Evolutionary conservation across 441 rosid species (phyloP).

Genomic region (Gossypium trilobum): DNA sequence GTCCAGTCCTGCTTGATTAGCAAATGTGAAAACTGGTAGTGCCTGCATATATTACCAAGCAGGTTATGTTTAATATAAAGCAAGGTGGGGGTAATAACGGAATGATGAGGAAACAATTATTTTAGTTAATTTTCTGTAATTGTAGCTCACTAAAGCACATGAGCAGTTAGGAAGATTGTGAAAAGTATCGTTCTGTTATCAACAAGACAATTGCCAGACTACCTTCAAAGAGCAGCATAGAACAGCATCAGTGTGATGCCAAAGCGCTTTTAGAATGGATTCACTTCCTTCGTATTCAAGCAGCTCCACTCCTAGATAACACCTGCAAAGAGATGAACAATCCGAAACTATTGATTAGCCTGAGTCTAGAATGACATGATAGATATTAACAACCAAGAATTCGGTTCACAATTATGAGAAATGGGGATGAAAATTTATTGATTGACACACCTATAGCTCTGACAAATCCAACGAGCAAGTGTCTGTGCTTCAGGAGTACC

Average conservation of each 20-base stretch:
- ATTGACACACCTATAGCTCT: conserved; percentile 35
- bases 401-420: not conserved
- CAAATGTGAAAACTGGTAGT: conserved; percentile 51
- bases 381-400: not conserved
- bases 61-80: not conserved
- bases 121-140: not conserved
- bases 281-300: conserved; percentile 48
- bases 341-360: not conserved
- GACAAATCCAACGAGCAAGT: conserved; percentile 55
- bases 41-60: conserved; percentile 31
- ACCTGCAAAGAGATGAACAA: conserved; percentile 24
- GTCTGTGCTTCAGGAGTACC: conserved; percentile 59
- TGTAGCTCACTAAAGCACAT: not conserved
- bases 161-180: not conserved
- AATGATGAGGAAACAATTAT: not conserved
- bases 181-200: no score
- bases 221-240: conserved; percentile 62
- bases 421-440: not conserved
- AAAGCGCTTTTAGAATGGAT: conserved; percentile 46
- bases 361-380: not conserved
- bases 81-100: not conserved
- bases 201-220: not conserved
- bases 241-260: conserved; percentile 58
- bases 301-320: conserved; percentile 50
- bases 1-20: conserved; percentile 70